These are phyloP conservation scores for Pelargonium australe DNA, from an alignment of 441 rosid genomes.

Conservation along the genomic window DNA sequence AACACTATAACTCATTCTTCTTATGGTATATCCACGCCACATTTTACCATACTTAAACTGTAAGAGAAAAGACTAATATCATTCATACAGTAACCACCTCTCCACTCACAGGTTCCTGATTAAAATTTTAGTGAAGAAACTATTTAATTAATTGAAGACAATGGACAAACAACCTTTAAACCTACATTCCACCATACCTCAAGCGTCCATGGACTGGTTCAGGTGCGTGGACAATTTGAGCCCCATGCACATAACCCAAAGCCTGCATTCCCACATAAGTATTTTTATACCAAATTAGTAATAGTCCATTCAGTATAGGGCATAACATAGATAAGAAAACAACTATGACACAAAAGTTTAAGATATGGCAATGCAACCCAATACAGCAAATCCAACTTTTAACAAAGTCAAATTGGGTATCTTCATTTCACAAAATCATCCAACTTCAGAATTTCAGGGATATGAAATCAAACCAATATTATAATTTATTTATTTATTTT, in stretches of 20 bases:
- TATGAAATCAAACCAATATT: background rate
- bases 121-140: background rate
- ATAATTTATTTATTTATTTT: background rate
- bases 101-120: background rate
- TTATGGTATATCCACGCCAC: background rate
- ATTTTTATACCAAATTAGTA: background rate
- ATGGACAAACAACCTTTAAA: slow-evolving; percentile 9
- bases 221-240: slow-evolving; percentile 74
- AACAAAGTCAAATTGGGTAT: background rate
- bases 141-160: slow-evolving; percentile 1
- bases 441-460: background rate
- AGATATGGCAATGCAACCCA: background rate
- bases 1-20: slow-evolving; percentile 10
- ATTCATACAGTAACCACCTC: slow-evolving; percentile 10
- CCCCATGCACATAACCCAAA: slow-evolving; percentile 86
- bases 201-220: slow-evolving; percentile 95
- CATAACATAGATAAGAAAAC: background rate
- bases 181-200: slow-evolving; percentile 48
- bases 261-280: slow-evolving; percentile 39
- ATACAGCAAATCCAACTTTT: background rate
- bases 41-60: background rate
- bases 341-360: background rate
- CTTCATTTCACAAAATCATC: background rate
- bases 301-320: background rate
- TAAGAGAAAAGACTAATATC: slow-evolving; percentile 5